These are phyloP conservation scores for Clarkia xantiana DNA, from an alignment of 345 rosid genomes.

Conservation along the genomic window DNA sequence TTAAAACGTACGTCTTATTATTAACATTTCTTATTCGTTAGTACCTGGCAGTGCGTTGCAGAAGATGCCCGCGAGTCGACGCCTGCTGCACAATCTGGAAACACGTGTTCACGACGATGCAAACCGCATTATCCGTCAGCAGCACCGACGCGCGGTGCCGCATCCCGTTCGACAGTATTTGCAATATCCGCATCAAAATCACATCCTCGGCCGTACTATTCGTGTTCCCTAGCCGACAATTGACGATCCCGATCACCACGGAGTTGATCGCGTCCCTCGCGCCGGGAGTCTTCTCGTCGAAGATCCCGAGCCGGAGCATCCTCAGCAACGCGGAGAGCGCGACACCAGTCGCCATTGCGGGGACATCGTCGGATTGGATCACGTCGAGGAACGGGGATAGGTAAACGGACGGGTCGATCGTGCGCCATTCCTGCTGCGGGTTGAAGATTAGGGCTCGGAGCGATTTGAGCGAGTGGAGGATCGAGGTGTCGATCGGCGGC, in stretches of 20 bases:
- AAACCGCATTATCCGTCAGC: constrained; percentile 58
- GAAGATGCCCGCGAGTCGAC: constrained; percentile 51
- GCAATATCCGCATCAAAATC: constrained; percentile 74
- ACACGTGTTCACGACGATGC: constrained; percentile 74
- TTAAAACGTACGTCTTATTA: no score
- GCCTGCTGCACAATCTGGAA: constrained; percentile 85
- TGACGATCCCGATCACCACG: constrained; percentile 42
- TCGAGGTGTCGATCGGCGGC: constrained; percentile 31
- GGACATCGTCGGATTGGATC: constrained; percentile 61
- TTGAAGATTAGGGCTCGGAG: constrained; percentile 68
- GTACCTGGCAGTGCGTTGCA: constrained; percentile 56
- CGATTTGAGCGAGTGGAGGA: constrained; percentile 60
- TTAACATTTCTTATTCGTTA: no score
- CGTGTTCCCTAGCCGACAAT: constrained; percentile 74
- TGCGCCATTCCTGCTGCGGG: constrained; percentile 81
- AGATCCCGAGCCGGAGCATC: constrained; percentile 47
- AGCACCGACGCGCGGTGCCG: constrained; percentile 42
- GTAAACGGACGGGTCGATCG: constrained; percentile 65
- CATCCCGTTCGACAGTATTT: constrained; percentile 48
- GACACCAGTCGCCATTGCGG: constrained; percentile 57
- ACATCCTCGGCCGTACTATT: constrained; percentile 52
- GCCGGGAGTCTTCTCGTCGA: constrained; percentile 68
- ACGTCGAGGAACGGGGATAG: constrained; percentile 76
- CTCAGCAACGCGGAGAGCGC: constrained; percentile 54
- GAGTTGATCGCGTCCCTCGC: constrained; percentile 52